Evolutionary conservation across 2,329 filamentous ascomycete species (phyloP).

Genomic region (Cladosporium sp.): DNA sequence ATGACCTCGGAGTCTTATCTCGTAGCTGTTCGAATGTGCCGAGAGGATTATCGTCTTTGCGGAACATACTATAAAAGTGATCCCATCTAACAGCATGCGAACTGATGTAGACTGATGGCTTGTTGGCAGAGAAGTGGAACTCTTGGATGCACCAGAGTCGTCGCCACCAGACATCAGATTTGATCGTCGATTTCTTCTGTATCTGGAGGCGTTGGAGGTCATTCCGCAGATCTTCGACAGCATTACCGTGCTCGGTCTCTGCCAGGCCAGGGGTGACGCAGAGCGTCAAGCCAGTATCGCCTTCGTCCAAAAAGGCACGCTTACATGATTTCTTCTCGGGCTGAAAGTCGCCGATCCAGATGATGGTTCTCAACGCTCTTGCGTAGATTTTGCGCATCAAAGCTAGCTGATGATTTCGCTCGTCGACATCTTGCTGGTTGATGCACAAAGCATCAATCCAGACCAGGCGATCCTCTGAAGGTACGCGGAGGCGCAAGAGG

Average conservation of each 20-base stretch:
- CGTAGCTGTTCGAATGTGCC: no score
- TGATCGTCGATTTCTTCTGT: neutral
- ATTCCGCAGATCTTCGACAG: slow-evolving; percentile 10
- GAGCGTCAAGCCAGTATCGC: slow-evolving; percentile 12
- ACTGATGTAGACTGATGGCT: slow-evolving; percentile 20
- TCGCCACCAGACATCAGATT: slow-evolving; percentile 20
- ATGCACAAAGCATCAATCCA: slow-evolving; percentile 26
- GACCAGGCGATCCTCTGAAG: slow-evolving; percentile 7
- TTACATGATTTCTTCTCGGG: slow-evolving; percentile 1
- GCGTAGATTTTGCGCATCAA: slow-evolving; percentile 22
- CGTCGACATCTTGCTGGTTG: slow-evolving; percentile 20
- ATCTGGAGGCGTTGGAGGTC: slow-evolving; percentile 7
- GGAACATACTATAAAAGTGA: slow-evolving; percentile 16
- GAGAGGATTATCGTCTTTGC: no score
- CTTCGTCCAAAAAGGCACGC: slow-evolving; percentile 13
- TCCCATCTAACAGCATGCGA: slow-evolving; percentile 20
- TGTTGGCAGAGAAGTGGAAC: slow-evolving; percentile 12
- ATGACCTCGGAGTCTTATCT: slow-evolving; percentile 1
- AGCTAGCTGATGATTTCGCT: slow-evolving; percentile 20
- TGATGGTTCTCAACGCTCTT: slow-evolving; percentile 17
- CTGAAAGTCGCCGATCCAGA: slow-evolving; percentile 17
- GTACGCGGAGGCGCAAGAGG: slow-evolving; percentile 11
- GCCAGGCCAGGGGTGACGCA: slow-evolving; percentile 17
- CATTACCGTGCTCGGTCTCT: slow-evolving; percentile 18
- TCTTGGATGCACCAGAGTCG: slow-evolving; percentile 21